A percentile compares a stretch with the other conserved stretches of the same genome.
phyloP scores from a whole-genome alignment of 495 filamentous ascomycete species.

The Penicillium turbatum region DNA sequence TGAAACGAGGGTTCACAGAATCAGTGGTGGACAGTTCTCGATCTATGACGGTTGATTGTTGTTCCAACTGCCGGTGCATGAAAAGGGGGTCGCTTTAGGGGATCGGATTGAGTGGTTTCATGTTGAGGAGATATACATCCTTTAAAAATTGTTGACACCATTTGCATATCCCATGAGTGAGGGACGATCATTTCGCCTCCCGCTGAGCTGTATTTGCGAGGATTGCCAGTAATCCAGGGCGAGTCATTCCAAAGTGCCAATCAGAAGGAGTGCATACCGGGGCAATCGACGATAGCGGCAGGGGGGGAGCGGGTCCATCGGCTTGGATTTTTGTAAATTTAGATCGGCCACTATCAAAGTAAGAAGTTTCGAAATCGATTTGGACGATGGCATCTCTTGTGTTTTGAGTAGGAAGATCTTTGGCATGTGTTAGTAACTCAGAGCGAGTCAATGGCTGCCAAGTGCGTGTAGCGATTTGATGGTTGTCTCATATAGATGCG shows the following conservation, averaged over 20 bases:
- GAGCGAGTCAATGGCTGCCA: neutral
- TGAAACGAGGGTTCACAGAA: neutral
- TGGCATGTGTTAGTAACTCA: neutral
- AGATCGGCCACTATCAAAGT: conserved; percentile 18
- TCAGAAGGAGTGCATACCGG: conserved; percentile 22
- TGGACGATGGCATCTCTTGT: neutral
- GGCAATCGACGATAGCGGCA: conserved; percentile 24
- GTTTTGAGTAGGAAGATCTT: neutral
- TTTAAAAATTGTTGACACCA: neutral
- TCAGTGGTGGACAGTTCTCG: neutral
- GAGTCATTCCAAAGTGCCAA: conserved; percentile 26
- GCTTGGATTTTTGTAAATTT: conserved; percentile 28
- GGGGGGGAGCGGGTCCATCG: conserved; percentile 21
- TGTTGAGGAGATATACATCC: neutral
- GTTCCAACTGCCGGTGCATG: neutral
- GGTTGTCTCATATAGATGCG: neutral
- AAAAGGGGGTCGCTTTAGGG: conserved; percentile 14
- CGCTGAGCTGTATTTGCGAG: conserved; percentile 4
- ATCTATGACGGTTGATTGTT: neutral
- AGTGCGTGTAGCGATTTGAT: neutral
- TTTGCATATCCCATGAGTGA: conserved; percentile 2
- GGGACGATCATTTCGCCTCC: conserved; percentile 10
- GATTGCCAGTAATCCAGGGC: conserved; percentile 16
- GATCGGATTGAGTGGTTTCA: neutral
- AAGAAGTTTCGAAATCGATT: conserved; percentile 1